Conservation (phyloP, 1,139 yeast genomes). For the Suhomyces guaymorum region DNA sequence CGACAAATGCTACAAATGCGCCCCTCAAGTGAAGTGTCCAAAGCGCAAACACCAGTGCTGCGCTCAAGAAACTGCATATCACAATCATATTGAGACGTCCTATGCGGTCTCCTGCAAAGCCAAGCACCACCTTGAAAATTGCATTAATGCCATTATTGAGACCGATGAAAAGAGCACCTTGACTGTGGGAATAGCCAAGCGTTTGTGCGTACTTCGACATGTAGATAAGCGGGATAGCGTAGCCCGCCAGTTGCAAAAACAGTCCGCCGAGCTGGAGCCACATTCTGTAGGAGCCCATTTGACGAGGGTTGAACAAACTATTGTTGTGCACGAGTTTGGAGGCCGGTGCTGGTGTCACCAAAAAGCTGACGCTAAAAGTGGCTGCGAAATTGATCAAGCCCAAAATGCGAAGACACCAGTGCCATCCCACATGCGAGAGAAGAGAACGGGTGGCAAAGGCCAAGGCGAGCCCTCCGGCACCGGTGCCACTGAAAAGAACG, state of each 20-base stretch:
- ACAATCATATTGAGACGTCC: conserved; percentile 43
- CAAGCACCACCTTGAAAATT: conserved; percentile 36
- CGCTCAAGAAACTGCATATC: conserved; percentile 34
- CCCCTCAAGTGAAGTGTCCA: conserved; percentile 32
- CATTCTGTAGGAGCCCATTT: conserved; percentile 23
- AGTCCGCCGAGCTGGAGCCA: conserved; percentile 33
- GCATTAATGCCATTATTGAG: conserved; percentile 45
- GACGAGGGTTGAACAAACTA: conserved; percentile 17
- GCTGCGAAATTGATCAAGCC: conserved; percentile 29
- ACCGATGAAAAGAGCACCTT: conserved; percentile 46
- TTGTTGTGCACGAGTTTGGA: conserved; percentile 1
- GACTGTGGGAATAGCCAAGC: conserved; percentile 32
- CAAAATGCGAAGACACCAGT: conserved; percentile 38
- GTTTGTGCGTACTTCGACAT: conserved; percentile 44
- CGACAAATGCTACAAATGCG: conserved; percentile 38
- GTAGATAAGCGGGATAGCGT: conserved; percentile 39
- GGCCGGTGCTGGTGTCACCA: conserved; percentile 18
- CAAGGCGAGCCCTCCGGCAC: conserved; percentile 42
- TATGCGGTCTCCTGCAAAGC: conserved; percentile 35
- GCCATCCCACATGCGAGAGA: conserved; percentile 35
- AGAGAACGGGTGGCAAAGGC: conserved; percentile 36
- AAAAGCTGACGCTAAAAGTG: conserved; percentile 19
- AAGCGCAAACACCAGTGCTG: conserved; percentile 31
- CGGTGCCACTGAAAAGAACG: conserved; percentile 42
- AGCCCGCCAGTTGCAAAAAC: conserved; percentile 42